A percentile compares a stretch with the other conserved stretches of the same genome.
Conservation (phyloP, 306 rosid species). For the Cucurbita argyrosperma region DNA sequence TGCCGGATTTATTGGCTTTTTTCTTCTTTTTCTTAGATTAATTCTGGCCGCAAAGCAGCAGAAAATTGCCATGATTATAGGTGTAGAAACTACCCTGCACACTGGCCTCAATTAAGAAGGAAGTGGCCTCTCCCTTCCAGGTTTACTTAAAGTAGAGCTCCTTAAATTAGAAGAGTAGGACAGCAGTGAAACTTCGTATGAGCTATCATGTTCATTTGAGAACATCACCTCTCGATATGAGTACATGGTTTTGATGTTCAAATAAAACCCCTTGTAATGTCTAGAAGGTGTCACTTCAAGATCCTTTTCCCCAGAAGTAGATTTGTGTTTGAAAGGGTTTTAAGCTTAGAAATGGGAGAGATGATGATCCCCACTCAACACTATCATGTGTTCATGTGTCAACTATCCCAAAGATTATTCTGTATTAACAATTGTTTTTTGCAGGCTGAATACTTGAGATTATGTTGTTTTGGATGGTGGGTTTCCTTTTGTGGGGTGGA, state of each 20-base stretch:
- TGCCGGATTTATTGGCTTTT: constrained; percentile 8
- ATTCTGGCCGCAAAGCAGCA: background rate
- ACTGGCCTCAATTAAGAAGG: background rate
- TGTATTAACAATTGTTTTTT: background rate
- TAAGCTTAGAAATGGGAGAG: background rate
- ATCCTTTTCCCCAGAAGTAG: background rate
- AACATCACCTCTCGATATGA: background rate
- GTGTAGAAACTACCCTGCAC: background rate
- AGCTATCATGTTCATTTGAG: background rate
- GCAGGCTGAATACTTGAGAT: background rate
- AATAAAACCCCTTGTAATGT: background rate
- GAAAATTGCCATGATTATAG: background rate
- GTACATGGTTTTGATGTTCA: background rate
- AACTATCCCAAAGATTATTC: background rate
- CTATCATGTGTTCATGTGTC: background rate
- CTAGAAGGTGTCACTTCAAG: background rate
- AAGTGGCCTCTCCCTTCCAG: background rate
- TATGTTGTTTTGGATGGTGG: background rate
- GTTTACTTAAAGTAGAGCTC: background rate
- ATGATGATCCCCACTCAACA: background rate
- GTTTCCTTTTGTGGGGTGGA: background rate
- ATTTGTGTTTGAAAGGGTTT: background rate
- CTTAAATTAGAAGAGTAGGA: background rate
- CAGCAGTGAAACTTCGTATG: background rate
- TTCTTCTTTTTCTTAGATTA: background rate